Percentiles rank a stretch among this genome's conserved stretches.
These are phyloP conservation scores for Leptomonas pyrrhocoris DNA, from an alignment of 208 protist species.

Conservation along the genomic window DNA sequence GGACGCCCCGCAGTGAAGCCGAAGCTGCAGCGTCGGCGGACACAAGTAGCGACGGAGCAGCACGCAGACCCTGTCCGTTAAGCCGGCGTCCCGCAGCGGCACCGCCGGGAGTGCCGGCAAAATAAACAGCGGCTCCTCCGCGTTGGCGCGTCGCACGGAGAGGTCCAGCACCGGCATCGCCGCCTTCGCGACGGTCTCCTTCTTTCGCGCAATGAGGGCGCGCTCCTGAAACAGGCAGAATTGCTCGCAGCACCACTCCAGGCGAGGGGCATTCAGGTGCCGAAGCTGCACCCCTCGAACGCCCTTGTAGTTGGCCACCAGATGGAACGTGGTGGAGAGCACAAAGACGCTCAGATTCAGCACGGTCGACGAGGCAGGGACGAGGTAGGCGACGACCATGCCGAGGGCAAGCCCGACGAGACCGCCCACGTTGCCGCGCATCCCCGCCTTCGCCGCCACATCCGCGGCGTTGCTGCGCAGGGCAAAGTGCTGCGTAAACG, in stretches of 20 bases:
- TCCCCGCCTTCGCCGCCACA: conserved; percentile 55
- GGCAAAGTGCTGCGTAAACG: conserved; percentile 68
- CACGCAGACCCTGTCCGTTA: conserved; percentile 1
- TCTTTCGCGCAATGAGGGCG: conserved; percentile 7
- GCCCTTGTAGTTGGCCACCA: conserved; percentile 45
- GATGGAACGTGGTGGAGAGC: conserved; percentile 39
- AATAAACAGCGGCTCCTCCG: conserved; percentile 33
- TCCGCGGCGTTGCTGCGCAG: conserved; percentile 58
- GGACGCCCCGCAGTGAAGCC: conserved; percentile 48
- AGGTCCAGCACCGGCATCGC: conserved; percentile 26
- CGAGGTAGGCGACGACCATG: conserved; percentile 27
- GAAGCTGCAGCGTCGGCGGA: conserved; percentile 20
- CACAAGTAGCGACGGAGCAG: conserved; percentile 6
- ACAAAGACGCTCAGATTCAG: conserved; percentile 37
- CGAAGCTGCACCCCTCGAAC: conserved; percentile 36
- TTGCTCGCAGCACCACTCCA: conserved; percentile 49
- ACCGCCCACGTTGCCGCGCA: conserved; percentile 46
- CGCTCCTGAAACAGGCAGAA: conserved; percentile 7
- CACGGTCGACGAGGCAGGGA: conserved; percentile 33
- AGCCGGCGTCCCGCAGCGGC: background rate
- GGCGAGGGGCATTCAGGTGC: conserved; percentile 57
- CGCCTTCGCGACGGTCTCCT: conserved; percentile 8
- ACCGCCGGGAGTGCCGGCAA: conserved; percentile 26
- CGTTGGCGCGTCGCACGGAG: conserved; percentile 29
- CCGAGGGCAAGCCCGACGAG: conserved; percentile 53